Evolutionary conservation across 371 early-diverging fungal genomes (phyloP), one percentile per base, ranked within the genome.

Genomic region (Capniomyces stellatus): DNA sequence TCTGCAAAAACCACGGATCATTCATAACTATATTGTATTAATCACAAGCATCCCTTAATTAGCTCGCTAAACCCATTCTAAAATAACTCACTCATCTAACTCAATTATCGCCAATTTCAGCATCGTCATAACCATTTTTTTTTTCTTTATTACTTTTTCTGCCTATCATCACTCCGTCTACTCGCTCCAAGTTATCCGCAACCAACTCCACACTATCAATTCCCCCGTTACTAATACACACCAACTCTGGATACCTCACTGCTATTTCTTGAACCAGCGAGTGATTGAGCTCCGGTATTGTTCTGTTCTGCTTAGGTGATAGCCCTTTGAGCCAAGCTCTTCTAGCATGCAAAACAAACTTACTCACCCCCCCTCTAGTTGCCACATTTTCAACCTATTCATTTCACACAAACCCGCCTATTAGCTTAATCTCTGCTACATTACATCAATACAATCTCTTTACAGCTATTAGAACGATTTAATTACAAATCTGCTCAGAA

Each of bases 341-440:
- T 41, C 93, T 73, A 1, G 92, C 87, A 69, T 93, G 93, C 8
- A 93, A 71, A 58, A 89, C 81, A 51, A 91, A 58, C 53, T 79
- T 77, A 0, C 58, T 55, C 1, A 70, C 64, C 59, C 47, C 53
- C 68, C 60, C 63, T 59, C 54, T 63, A 3, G 54, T 48, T 29
- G 66, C 58, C 21, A 66, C 46, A 21, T 75, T 74, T n/a, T 71
- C 58, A 8, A 70, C 64, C 66, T 65, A 51, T 12, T 8, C 24
- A n/a, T n/a, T n/a, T n/a, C n/a, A n/a, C n/a, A n/a, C n/a, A n/a
- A n/a, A n/a, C n/a, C n/a, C n/a, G n/a, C n/a, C n/a, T n/a, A n/a
- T n/a, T n/a, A n/a, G n/a, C n/a, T n/a, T n/a, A n/a, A n/a, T n/a
- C n/a, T n/a, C n/a, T n/a, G n/a, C n/a, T n/a, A n/a, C n/a, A n/a